These are phyloP conservation scores for Phaeosphaeriaceae sp. DNA, from an alignment of 2,329 filamentous ascomycete genomes.

Conservation along the genomic window DNA sequence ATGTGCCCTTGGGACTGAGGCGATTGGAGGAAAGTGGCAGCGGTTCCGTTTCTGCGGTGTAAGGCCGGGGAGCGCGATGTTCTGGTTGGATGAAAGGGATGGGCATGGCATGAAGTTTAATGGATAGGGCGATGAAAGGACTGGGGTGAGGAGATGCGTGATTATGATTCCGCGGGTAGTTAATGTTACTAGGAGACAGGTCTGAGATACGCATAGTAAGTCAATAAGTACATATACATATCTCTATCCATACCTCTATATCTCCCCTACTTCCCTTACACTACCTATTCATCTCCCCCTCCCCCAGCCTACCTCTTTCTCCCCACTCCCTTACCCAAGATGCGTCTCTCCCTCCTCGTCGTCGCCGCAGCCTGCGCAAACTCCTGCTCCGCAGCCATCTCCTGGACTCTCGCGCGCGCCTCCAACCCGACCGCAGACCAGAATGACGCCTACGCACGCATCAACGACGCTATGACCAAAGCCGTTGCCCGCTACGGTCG, in stretches of 20 bases:
- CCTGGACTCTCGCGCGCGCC: conserved; percentile 37
- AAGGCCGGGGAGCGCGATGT: neutral
- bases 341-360: conserved; percentile 33
- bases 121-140: neutral
- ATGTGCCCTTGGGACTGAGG: neutral
- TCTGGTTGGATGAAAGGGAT: neutral
- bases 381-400: conserved; percentile 30
- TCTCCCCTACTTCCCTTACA: neutral
- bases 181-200: neutral
- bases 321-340: conserved; percentile 10
- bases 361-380: conserved; percentile 27
- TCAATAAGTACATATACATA: neutral
- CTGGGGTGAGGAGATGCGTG: neutral
- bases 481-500: conserved; percentile 37
- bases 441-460: conserved; percentile 39
- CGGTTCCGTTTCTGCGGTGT: neutral
- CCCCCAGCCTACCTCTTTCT: neutral
- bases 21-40: conserved; percentile 3
- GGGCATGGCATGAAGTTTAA: neutral
- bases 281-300: neutral
- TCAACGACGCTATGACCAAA: conserved; percentile 41
- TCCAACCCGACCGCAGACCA: conserved; percentile 41
- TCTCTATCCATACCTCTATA: neutral
- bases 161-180: neutral
- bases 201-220: neutral